phyloP scores from a whole-genome alignment of 169 alveolate species.

The Plasmodium cynomolgi region DNA sequence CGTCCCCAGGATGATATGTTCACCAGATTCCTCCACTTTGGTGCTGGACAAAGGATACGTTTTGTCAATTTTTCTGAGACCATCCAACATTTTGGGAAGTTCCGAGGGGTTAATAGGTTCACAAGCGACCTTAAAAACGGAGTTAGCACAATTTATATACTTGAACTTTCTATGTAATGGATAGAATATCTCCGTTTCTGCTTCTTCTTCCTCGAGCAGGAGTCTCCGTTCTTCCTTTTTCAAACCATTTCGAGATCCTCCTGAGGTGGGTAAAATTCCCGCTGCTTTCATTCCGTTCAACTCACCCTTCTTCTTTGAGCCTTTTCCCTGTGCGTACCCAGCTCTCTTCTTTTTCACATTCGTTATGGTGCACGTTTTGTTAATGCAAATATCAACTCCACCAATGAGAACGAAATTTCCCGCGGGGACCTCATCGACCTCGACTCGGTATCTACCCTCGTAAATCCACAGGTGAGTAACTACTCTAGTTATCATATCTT shows the following conservation, averaged over 20 bases:
- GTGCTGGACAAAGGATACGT: conserved; percentile 94
- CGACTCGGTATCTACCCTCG: conserved; percentile 95
- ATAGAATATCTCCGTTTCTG: conserved; percentile 89
- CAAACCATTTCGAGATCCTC: background rate
- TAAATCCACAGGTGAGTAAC: conserved; percentile 92
- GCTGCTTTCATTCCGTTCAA: background rate
- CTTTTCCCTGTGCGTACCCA: background rate
- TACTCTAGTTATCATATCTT: conserved; percentile 93
- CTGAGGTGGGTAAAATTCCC: conserved; percentile 46
- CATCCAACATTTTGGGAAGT: conserved; percentile 99
- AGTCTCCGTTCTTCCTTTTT: background rate
- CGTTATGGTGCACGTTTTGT: conserved; percentile 93
- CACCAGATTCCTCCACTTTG: conserved; percentile 99
- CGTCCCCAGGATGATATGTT: conserved; percentile 97
- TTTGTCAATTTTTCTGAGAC: conserved; percentile 94
- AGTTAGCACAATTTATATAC: conserved; percentile 66
- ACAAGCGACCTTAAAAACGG: conserved; percentile 92
- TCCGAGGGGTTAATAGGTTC: conserved; percentile 99
- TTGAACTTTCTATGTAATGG: conserved; percentile 83
- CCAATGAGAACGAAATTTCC: conserved; percentile 97
- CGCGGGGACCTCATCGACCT: conserved; percentile 89
- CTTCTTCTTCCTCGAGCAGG: conserved; percentile 77
- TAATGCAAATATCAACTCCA: conserved; percentile 94
- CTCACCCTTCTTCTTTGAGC: background rate
- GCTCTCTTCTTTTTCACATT: conserved; percentile 27